These are phyloP conservation scores for Massariosphaeria phaeospora DNA, from an alignment of 495 filamentous ascomycete species.

Conservation along the genomic window DNA sequence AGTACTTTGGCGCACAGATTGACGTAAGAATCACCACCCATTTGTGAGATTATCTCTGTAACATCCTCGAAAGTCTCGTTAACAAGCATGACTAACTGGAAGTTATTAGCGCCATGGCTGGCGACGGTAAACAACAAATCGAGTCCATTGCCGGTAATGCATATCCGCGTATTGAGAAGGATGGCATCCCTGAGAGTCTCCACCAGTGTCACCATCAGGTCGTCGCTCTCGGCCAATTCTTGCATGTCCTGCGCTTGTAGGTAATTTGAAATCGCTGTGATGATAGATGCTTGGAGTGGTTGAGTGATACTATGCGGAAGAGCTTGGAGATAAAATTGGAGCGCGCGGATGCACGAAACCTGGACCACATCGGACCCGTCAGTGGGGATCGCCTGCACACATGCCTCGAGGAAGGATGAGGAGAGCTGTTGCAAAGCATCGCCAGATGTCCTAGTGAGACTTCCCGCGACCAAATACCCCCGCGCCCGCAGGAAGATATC, in stretches of 20 bases:
- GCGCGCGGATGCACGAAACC: slow-evolving; percentile 81
- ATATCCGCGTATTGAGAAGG: slow-evolving; percentile 65
- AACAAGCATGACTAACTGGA: slow-evolving; percentile 75
- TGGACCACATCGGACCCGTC: slow-evolving; percentile 83
- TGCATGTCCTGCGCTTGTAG: slow-evolving; percentile 70
- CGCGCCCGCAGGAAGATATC: slow-evolving; percentile 71
- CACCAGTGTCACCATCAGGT: slow-evolving; percentile 82
- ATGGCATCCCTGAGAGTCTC: slow-evolving; percentile 84
- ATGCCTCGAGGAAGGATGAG: slow-evolving; percentile 63
- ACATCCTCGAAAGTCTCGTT: slow-evolving; percentile 89
- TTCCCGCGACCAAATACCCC: slow-evolving; percentile 77
- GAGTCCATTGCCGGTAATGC: slow-evolving; percentile 58
- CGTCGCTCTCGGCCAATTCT: slow-evolving; percentile 79
- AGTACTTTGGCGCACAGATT: slow-evolving; percentile 82
- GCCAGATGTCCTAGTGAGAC: slow-evolving; percentile 56
- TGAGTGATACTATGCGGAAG: slow-evolving; percentile 49
- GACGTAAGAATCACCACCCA: slow-evolving; percentile 63
- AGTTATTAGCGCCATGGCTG: slow-evolving; percentile 79
- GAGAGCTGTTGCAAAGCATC: slow-evolving; percentile 51
- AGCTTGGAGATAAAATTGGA: slow-evolving; percentile 74
- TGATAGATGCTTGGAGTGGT: slow-evolving; percentile 65
- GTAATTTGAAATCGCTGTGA: slow-evolving; percentile 71
- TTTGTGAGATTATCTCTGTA: slow-evolving; percentile 58
- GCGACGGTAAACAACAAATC: slow-evolving; percentile 87
- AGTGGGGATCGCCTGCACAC: slow-evolving; percentile 65